phyloP scores from a whole-genome alignment of 306 rosid species.

The barrel medic (Medicago truncatula) region DNA sequence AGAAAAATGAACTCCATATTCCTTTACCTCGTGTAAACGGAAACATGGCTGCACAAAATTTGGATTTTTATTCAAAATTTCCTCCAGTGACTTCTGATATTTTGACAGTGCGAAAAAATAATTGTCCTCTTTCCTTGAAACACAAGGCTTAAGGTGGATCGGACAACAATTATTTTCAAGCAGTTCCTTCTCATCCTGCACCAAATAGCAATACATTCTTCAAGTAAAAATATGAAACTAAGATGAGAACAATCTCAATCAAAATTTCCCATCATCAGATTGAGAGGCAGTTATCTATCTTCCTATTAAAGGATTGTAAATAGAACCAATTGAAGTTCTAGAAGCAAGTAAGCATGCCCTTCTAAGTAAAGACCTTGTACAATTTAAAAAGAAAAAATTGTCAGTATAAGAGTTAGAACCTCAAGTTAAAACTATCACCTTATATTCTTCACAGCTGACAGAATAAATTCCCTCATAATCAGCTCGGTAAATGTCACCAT shows the following conservation, averaged over 20 bases:
- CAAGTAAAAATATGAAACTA: conserved; percentile 33
- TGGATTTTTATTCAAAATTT: conserved; percentile 67
- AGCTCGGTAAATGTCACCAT: conserved; percentile 90
- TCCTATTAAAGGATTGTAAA: not conserved
- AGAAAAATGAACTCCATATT: conserved; percentile 24
- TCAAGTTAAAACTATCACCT: conserved; percentile 56
- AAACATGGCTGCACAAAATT: conserved; percentile 82
- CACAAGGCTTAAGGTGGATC: conserved; percentile 88
- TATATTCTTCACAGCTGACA: conserved; percentile 93
- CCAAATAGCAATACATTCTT: conserved; percentile 33
- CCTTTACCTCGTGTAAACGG: conserved; percentile 85
- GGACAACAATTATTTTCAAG: conserved; percentile 86
- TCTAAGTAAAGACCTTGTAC: conserved; percentile 20
- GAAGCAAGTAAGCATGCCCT: conserved; percentile 3
- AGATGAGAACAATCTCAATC: conserved; percentile 15
- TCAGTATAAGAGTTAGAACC: conserved; percentile 22
- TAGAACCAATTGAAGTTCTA: not conserved
- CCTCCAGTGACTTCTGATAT: conserved; percentile 80
- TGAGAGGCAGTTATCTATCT: too few relatives aligned
- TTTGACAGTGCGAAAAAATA: conserved; percentile 90
- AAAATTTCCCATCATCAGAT: conserved; percentile 13
- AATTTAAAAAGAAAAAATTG: conserved; percentile 14
- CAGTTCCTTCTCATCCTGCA: conserved; percentile 92
- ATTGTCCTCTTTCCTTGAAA: conserved; percentile 88
- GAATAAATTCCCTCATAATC: conserved; percentile 97